phyloP scores from a whole-genome alignment of 2,329 filamentous ascomycete species.

The Aspergillus fructus region DNA sequence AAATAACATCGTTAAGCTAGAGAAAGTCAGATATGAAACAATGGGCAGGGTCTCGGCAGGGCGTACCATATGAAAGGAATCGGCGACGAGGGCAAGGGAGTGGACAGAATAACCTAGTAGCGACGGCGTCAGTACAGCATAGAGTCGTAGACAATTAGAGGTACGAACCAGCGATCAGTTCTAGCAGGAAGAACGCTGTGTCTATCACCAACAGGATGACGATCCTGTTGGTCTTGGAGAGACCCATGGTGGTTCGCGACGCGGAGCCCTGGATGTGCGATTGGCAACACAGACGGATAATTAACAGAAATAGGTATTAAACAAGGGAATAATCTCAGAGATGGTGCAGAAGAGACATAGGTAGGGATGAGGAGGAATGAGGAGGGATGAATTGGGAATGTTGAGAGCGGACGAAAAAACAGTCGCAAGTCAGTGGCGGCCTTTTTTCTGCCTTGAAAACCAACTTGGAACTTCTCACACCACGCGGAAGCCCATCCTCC shows the following conservation, averaged over 20 bases:
- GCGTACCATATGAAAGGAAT: slow-evolving; percentile 95
- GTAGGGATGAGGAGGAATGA: not conserved
- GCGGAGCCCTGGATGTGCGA: slow-evolving; percentile 22
- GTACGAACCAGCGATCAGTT: slow-evolving; percentile 68
- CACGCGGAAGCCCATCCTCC: not conserved
- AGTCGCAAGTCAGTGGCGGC: not conserved
- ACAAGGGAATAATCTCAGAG: not conserved
- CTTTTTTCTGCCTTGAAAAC: not conserved
- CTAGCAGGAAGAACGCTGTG: slow-evolving; percentile 82
- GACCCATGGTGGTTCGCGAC: slow-evolving; percentile 60
- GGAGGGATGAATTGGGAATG: not conserved
- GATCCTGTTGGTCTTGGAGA: slow-evolving; percentile 91
- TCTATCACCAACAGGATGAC: slow-evolving; percentile 91
- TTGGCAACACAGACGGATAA: not conserved
- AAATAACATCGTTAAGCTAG: slow-evolving; percentile 94
- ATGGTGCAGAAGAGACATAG: slow-evolving; percentile 26
- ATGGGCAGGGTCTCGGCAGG: not conserved
- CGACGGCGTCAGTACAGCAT: slow-evolving; percentile 14
- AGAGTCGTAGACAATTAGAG: not conserved
- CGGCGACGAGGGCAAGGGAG: slow-evolving; percentile 89
- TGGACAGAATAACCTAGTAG: slow-evolving; percentile 72
- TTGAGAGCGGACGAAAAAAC: not conserved
- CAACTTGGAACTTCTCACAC: not conserved
- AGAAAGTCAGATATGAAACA: not conserved
- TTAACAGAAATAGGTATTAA: not conserved